These are phyloP conservation scores for Fulvia fulva DNA, from an alignment of 2,329 filamentous ascomycete species.

Conservation along the genomic window DNA sequence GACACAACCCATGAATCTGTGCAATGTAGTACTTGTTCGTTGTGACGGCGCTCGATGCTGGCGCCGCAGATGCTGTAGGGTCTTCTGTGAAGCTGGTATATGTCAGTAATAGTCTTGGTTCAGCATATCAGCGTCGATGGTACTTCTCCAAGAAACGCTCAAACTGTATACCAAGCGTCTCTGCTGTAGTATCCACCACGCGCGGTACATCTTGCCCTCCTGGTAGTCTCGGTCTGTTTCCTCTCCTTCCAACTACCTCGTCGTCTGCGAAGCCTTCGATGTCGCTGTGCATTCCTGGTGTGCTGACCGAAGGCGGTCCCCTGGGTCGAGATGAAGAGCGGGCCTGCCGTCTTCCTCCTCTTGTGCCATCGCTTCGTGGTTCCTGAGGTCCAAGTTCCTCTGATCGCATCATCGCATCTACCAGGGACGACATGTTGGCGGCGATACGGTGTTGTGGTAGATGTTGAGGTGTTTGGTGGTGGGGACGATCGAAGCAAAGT, in stretches of 20 bases:
- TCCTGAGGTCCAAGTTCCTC: conserved; percentile 39
- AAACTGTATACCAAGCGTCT: conserved; percentile 71
- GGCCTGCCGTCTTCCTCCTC: conserved; percentile 29
- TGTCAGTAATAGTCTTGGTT: conserved; percentile 8
- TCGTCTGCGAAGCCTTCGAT: conserved; percentile 59
- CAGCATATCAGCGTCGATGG: background rate
- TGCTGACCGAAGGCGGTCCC: conserved; percentile 50
- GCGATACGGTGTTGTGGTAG: background rate
- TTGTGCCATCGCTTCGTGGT: conserved; percentile 37
- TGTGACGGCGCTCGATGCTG: conserved; percentile 65
- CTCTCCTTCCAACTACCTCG: conserved; percentile 54
- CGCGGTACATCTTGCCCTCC: conserved; percentile 58
- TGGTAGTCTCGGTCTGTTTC: conserved; percentile 40
- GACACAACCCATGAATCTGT: conserved; percentile 73
- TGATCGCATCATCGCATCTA: conserved; percentile 49
- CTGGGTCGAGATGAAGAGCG: conserved; percentile 53
- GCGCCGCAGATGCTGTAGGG: conserved; percentile 58
- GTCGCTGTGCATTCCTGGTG: conserved; percentile 52
- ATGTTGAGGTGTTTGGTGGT: background rate
- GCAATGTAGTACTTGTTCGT: conserved; percentile 82
- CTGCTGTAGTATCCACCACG: conserved; percentile 72
- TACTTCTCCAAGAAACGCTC: conserved; percentile 76
- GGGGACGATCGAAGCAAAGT: background rate
- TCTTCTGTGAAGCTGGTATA: conserved; percentile 60
- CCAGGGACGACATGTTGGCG: conserved; percentile 48